These are phyloP conservation scores for Corinectria fuckeliana DNA, from an alignment of 2,329 filamentous ascomycete genomes.

Conservation along the genomic window DNA sequence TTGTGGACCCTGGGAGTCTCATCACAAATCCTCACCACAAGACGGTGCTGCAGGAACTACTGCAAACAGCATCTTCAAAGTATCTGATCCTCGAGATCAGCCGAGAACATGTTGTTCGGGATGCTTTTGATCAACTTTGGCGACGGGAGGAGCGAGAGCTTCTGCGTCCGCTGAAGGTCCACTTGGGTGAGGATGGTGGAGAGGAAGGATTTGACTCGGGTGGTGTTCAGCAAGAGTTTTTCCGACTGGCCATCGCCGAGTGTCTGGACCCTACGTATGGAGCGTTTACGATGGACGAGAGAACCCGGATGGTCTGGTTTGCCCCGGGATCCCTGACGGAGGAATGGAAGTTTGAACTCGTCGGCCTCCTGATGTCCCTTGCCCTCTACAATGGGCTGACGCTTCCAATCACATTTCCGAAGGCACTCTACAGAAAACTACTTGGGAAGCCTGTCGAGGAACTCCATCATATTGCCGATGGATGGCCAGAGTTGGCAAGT, in stretches of 20 bases:
- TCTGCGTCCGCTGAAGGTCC: constrained; percentile 84
- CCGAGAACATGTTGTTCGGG: constrained; percentile 69
- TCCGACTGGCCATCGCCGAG: constrained; percentile 81
- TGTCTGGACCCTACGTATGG: constrained; percentile 80
- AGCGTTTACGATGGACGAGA: constrained; percentile 78
- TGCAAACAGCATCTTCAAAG: constrained; percentile 71
- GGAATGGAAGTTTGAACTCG: constrained; percentile 86
- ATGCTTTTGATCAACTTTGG: constrained; percentile 90
- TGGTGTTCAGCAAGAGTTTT: constrained; percentile 96
- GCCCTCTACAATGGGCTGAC: constrained; percentile 94
- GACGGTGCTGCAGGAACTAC: constrained; percentile 64
- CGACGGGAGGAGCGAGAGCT: constrained; percentile 82
- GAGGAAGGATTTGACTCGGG: constrained; percentile 94
- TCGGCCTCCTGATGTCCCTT: constrained; percentile 86
- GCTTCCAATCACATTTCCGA: constrained; percentile 86
- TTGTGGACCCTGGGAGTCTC: constrained; percentile 60
- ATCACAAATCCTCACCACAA: constrained; percentile 65
- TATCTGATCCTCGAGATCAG: constrained; percentile 75
- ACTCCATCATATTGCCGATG: constrained; percentile 80
- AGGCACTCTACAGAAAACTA: constrained; percentile 82
- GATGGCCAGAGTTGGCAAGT: constrained; percentile 82
- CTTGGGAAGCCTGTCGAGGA: constrained; percentile 72
- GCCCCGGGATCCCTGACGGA: constrained; percentile 81
- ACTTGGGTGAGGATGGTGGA: constrained; percentile 79
- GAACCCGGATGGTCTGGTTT: constrained; percentile 87